Evolutionary conservation across 805 yeast species (phyloP).

Genomic region (Ogataea kodamae): DNA sequence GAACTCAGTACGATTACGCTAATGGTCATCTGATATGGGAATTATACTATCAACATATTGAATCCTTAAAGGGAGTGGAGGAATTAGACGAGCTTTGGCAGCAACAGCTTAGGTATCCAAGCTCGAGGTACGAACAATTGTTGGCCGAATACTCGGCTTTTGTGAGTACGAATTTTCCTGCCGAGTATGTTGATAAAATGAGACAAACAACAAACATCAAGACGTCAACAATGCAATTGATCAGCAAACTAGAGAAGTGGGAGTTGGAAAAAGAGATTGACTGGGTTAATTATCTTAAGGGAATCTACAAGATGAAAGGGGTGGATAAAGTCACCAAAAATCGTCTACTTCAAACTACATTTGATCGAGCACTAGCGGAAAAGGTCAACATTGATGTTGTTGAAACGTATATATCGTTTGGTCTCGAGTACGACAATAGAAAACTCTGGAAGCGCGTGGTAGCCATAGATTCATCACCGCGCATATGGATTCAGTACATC

Average conservation of each 20-base stretch:
- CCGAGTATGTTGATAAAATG: constrained; percentile 37
- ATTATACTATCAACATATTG: constrained; percentile 9
- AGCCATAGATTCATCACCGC: constrained; percentile 1
- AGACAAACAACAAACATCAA: constrained; percentile 34
- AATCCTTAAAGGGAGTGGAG: constrained; percentile 3
- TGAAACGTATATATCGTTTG: constrained; percentile 24
- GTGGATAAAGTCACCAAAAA: constrained; percentile 9
- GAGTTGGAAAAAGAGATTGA: constrained; percentile 29
- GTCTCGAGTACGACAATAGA: constrained; percentile 4
- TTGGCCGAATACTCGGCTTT: constrained; percentile 39
- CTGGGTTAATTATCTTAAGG: constrained; percentile 19
- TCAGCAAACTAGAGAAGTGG: constrained; percentile 33
- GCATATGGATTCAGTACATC: constrained; percentile 7
- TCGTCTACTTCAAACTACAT: constrained; percentile 21
- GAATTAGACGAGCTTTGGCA: constrained; percentile 25
- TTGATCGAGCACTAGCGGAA: constrained; percentile 32
- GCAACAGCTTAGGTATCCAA: constrained; percentile 39
- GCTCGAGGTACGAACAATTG: constrained; percentile 38
- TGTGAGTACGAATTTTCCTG: constrained; percentile 31
- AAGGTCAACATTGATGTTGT: constrained; percentile 31
- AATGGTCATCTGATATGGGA: constrained; percentile 16
- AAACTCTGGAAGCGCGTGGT: constrained; percentile 5
- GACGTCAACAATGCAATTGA: constrained; percentile 30
- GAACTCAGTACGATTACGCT: constrained; percentile 12
- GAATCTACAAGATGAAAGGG: constrained; percentile 9